Percentiles rank a stretch among this genome's conserved stretches.
Conservation (phyloP, 805 yeast species). For the Tanozyma kutaoensis region DNA sequence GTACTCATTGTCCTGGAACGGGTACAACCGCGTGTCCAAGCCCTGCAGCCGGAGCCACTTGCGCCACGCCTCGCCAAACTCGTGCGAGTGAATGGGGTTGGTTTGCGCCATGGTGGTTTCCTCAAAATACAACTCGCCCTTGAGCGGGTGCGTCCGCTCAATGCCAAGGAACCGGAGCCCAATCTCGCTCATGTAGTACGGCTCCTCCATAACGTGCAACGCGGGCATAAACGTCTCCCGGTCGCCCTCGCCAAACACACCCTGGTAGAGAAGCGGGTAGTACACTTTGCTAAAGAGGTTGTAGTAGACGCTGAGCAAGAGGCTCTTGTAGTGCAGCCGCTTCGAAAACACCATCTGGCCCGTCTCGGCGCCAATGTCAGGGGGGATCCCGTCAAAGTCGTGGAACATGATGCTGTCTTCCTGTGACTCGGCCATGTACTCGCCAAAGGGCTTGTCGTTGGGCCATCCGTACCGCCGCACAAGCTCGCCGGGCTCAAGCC, state of each 20-base stretch:
- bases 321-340: conserved; percentile 14
- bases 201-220: conserved; percentile 19
- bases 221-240: conserved; percentile 26
- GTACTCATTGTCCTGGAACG: conserved; percentile 15
- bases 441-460: too few relatives aligned
- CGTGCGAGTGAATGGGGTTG: conserved; percentile 11
- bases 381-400: conserved; percentile 19
- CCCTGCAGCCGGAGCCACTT: conserved; percentile 10
- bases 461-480: conserved; percentile 15
- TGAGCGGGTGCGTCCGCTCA: too few relatives aligned
- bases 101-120: conserved; percentile 20
- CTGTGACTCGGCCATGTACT: too few relatives aligned
- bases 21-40: conserved; percentile 16
- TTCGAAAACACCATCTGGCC: conserved; percentile 25
- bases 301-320: conserved; percentile 20
- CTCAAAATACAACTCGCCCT: too few relatives aligned
- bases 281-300: conserved; percentile 14
- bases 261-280: conserved; percentile 20
- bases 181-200: conserved; percentile 13
- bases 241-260: conserved; percentile 20
- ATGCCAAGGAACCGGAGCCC: conserved; percentile 12
- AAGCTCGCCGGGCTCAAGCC: conserved; percentile 15
- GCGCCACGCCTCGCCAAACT: conserved; percentile 12
- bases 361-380: conserved; percentile 15
- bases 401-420: too few relatives aligned